phyloP scores from a whole-genome alignment of 1,284 basidiomycete species.

The Trichosporon faecale region DNA sequence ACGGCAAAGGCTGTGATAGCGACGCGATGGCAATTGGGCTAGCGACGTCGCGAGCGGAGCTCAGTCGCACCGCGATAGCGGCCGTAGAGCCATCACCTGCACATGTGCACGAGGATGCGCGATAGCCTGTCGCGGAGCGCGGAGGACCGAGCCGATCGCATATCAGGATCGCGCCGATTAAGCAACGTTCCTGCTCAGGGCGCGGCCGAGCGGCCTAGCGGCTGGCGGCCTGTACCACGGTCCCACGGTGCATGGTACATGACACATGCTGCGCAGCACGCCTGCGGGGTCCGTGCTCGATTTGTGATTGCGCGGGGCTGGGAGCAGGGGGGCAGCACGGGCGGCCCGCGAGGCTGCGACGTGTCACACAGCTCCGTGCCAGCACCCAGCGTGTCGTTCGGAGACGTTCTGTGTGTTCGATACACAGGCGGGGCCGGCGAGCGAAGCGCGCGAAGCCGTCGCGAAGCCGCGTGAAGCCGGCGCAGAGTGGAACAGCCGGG shows the following conservation, averaged over 20 bases:
- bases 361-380: neutral
- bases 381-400: neutral
- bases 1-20: neutral
- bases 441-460: neutral
- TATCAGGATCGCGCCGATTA: neutral
- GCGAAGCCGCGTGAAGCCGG: neutral
- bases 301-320: neutral
- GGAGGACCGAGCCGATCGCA: neutral
- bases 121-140: neutral
- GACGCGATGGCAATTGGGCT: neutral
- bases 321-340: neutral
- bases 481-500: no score
- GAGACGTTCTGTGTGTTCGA: neutral
- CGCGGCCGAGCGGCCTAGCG: neutral
- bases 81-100: neutral
- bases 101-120: neutral
- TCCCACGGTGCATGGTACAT: neutral
- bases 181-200: neutral
- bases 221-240: neutral
- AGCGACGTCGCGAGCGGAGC: neutral
- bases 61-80: neutral
- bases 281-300: neutral
- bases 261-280: neutral
- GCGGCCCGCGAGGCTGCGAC: neutral
- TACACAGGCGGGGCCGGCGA: neutral